Evolutionary conservation across 2,329 filamentous ascomycete genomes (phyloP), one percentile per base, ranked within the genome.

Genomic region (Fusarium sp.): DNA sequence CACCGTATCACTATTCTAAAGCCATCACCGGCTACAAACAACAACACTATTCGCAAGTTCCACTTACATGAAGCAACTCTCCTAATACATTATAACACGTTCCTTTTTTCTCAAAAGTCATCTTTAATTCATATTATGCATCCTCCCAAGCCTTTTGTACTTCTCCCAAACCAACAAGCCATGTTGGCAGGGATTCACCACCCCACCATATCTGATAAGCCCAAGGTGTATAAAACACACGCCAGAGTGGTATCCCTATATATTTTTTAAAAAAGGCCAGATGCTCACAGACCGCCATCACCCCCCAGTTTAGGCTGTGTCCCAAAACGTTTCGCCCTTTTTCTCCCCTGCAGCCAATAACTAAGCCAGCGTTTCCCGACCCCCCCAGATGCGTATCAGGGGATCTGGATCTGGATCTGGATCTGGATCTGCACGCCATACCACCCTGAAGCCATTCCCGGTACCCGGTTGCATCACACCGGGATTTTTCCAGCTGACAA

Each of bases 241-340:
- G 59, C 59, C 57, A 63, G 63, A 56, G 50, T 63, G 53, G 61
- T 58, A 42, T 63, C 49, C 39, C 53, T 64, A 59, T 67, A n/a
- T n/a, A n/a, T n/a, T n/a, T n/a, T n/a, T n/a, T 3, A 36, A 36
- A 36, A 36, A 36, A 36, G 8, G 17, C 15, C 15, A 34, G 7
- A 20, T 40, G 12, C 45, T 52, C 38, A 54, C 51, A 19, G 38
- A 34, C 62, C 48, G 32, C 62, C 48, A 32, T 28, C 30, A 42
- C 55, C 51, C 36, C 45, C 21, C 21, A 17, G 58, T 38, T 43
- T 65, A 64, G 26, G 24, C 44, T 34, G 45, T 30, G 39, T 17
- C 48, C 64, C 36, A 30, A 48, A 59, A 6, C 40, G 63, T 11
- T 28, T 28, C 36, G 11, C 23, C 10, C 23, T 8, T 59, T 28